Base-by-base conservation (phyloP, 169 alveolate genomes). In the Blepharisma undulans region DNA sequence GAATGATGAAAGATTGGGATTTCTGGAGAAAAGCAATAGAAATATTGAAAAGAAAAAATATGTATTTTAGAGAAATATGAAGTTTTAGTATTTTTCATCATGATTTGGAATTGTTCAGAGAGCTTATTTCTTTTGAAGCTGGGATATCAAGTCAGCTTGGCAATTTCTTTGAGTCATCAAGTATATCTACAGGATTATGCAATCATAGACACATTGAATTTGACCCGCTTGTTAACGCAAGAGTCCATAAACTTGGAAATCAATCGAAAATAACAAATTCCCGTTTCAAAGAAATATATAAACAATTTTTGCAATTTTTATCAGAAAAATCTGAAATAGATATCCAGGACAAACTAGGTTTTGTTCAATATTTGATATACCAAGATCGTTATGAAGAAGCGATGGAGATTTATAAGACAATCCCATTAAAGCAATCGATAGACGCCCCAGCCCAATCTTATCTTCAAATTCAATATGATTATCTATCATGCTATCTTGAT, bases 171-270 rank as follows among this genome's bases (percentile, higher is more conserved):
- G 33, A 22, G 1, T 72, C 80, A 72, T 22, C 36, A 25, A 25
- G 10, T 16, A 25, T 72, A 72, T 2, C 29, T 16, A 72, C 80
- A 16, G 29, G 10, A 0, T 16, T 16, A 25, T 19, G 33, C 6
- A 25, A 88, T 27, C 61, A 72, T 84, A 72, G 81, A n/a, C 96
- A 92, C 78, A 78, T 96, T 21, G 98, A 96, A 74, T 96, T 93
- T 85, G 92, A 80, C 91, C 98, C 98, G 61, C 71, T 96, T 81
- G 86, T 94, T 77, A 96, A 96, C 84, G 93, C 96, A 5, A 92
- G 98, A 92, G 96, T 93, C 22, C 96, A 94, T 88, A 87, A 92
- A 25, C 82, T 94, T 16, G 97, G 96, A 32, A 93, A 93, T 60
- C 80, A 89, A 16, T 88, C 89, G 32, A 27, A 85, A 5, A 86